Conservation (phyloP, 208 protist genomes). For the Wallacemonas sp. region DNA sequence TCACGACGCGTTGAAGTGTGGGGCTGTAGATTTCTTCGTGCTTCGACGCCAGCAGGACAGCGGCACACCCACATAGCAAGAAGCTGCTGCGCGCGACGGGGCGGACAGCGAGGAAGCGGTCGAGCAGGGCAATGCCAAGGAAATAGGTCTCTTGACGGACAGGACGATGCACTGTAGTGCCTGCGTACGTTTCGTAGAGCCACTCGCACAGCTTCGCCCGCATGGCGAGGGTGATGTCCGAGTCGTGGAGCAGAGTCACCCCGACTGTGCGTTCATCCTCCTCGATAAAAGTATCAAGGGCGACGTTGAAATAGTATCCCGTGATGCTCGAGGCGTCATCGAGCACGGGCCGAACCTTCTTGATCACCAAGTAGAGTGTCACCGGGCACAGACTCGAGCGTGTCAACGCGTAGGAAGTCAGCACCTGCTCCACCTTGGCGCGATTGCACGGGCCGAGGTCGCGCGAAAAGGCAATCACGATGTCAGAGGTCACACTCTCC, state of each 20-base stretch:
- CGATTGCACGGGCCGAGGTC: slow-evolving; percentile 36
- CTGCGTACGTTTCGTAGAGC: slow-evolving; percentile 28
- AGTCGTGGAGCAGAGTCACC: not conserved
- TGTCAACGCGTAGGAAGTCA: slow-evolving; percentile 1
- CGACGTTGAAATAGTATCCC: slow-evolving; percentile 46
- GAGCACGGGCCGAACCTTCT: slow-evolving; percentile 27
- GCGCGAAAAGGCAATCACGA: slow-evolving; percentile 31
- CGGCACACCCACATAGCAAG: slow-evolving; percentile 76
- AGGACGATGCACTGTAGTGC: not conserved
- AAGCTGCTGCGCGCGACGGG: slow-evolving; percentile 48
- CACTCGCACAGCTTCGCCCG: slow-evolving; percentile 44
- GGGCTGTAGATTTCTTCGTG: slow-evolving; percentile 97
- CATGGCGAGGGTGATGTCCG: slow-evolving; percentile 5
- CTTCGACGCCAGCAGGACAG: slow-evolving; percentile 97
- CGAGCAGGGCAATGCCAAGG: slow-evolving; percentile 67
- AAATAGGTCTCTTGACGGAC: slow-evolving; percentile 78
- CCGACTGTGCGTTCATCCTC: slow-evolving; percentile 41
- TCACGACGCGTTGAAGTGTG: slow-evolving; percentile 87
- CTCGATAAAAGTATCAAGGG: slow-evolving; percentile 65
- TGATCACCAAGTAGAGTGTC: slow-evolving; percentile 26
- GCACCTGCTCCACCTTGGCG: slow-evolving; percentile 28
- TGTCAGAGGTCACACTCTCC: slow-evolving; percentile 30
- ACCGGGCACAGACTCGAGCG: slow-evolving; percentile 7
- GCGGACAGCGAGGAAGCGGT: slow-evolving; percentile 78
- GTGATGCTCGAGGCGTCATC: slow-evolving; percentile 29